These are phyloP conservation scores for Phyllosticta citribraziliensis DNA, from an alignment of 2,329 filamentous ascomycete genomes.

Conservation along the genomic window DNA sequence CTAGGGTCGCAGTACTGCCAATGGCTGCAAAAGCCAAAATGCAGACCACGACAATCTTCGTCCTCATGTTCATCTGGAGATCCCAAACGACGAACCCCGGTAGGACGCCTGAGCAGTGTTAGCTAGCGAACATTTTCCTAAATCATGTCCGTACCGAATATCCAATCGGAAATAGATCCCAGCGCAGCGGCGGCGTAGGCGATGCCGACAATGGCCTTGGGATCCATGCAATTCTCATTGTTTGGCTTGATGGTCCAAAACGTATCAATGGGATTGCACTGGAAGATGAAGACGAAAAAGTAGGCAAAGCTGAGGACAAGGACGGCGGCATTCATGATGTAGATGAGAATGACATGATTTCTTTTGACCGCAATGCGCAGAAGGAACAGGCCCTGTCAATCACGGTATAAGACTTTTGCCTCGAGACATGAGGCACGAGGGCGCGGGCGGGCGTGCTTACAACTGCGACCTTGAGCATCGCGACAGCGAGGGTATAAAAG, in stretches of 20 bases:
- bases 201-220: slow-evolving; percentile 40
- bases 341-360: slow-evolving; percentile 38
- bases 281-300: slow-evolving; percentile 42
- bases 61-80: slow-evolving; percentile 44
- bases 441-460: slow-evolving; percentile 16
- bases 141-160: slow-evolving; percentile 12
- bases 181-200: slow-evolving; percentile 31
- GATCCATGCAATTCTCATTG: slow-evolving; percentile 32
- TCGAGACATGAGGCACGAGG: background rate
- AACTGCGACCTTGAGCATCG: slow-evolving; percentile 42
- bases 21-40: slow-evolving; percentile 41
- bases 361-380: slow-evolving; percentile 40
- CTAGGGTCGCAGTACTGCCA: slow-evolving; percentile 43
- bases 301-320: slow-evolving; percentile 38
- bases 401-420: background rate
- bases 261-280: slow-evolving; percentile 42
- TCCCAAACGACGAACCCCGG: slow-evolving; percentile 44
- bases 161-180: slow-evolving; percentile 25
- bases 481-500: slow-evolving; percentile 42
- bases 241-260: slow-evolving; percentile 40
- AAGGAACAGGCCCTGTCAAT: slow-evolving; percentile 33
- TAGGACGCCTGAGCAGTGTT: slow-evolving; percentile 15
- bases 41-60: slow-evolving; percentile 43
- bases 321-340: slow-evolving; percentile 37
- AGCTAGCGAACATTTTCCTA: background rate